Base-by-base conservation (phyloP, 2,329 filamentous ascomycete genomes). In the Cladophialophora bantiana region DNA sequence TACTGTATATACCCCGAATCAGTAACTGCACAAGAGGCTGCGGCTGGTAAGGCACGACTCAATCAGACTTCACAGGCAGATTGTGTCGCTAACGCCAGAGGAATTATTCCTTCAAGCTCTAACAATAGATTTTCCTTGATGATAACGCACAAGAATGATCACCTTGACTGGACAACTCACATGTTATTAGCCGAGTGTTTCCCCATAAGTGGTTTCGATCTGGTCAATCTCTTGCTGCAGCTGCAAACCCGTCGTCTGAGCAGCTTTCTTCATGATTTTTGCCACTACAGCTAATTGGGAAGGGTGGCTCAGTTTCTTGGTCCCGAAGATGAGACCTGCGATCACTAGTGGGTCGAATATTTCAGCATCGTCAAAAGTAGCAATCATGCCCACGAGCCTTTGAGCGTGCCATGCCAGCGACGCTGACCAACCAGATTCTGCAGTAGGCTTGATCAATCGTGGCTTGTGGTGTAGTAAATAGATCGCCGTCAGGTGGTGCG, bases 401-500 rank as follows among this genome's bases (percentile, higher is more conserved):
- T 61, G 57, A 2, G 53, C 58, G 26, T 66, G 64, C 64, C 64
- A 66, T 3, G 42, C 26, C 9, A 34, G 3, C 12, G 58, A 66
- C 4, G 7, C 57, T 7, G 63, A 65, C 10, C 45, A 65, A 10
- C 45, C 56, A 3, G 12, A 4, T 31, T 42, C 55, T 3, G 62
- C 26, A 13, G 60, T 35, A 6, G 56, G 12, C 35, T 48, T 65
- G 18, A 54, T 53, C 4, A 55, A 13, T 5, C 63, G 63, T 4
- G 63, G 63, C 26, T 65, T 65, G 35, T 45, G 15, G 3, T 60
- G 56, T 5, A 65, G 45, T 31, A 65, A 26, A 18, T 20, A 15
- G 15, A 65, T n/a, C 1, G 63, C 36, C 10, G 55, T 61, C n/a
- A 65, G 20, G 45, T 65, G 63, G 20, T 65, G 53, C 10, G 20